Percentiles rank a stretch among this genome's conserved stretches.
These are phyloP conservation scores for Debaryomyces robertsiae DNA, from an alignment of 1,139 yeast species.

Conservation along the genomic window DNA sequence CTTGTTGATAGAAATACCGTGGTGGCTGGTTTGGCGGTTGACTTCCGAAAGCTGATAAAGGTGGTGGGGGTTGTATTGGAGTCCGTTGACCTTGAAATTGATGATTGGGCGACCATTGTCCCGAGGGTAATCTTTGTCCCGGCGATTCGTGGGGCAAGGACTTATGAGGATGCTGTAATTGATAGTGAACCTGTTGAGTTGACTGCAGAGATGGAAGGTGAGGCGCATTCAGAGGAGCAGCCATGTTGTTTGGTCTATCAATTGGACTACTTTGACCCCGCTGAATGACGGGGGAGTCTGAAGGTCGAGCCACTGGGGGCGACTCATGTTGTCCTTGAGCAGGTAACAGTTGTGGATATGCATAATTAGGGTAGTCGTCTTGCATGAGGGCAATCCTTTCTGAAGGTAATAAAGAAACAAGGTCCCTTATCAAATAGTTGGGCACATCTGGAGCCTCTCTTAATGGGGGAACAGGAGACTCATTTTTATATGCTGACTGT, in stretches of 20 bases:
- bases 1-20: slow-evolving; percentile 19
- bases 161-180: slow-evolving; percentile 8
- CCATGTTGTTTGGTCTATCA: slow-evolving; percentile 1
- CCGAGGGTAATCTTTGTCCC: slow-evolving; percentile 27
- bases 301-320: slow-evolving; percentile 6
- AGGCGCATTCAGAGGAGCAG: not conserved
- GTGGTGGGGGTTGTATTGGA: slow-evolving; percentile 21
- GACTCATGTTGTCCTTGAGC: slow-evolving; percentile 1
- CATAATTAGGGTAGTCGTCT: slow-evolving; percentile 15
- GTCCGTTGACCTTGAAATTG: slow-evolving; percentile 19
- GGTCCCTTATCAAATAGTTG: slow-evolving; percentile 45
- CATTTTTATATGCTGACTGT: slow-evolving; percentile 43
- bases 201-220: slow-evolving; percentile 15
- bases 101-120: slow-evolving; percentile 28
- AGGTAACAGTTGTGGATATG: not conserved
- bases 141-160: slow-evolving; percentile 24
- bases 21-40: slow-evolving; percentile 16
- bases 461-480: slow-evolving; percentile 46
- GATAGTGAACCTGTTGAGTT: slow-evolving; percentile 15
- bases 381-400: slow-evolving; percentile 45
- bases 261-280: slow-evolving; percentile 3
- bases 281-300: not conserved
- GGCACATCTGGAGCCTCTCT: slow-evolving; percentile 57
- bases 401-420: slow-evolving; percentile 45
- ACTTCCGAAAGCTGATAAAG: slow-evolving; percentile 7